phyloP scores from a whole-genome alignment of 805 yeast genomes.

The Candida tallmaniae region DNA sequence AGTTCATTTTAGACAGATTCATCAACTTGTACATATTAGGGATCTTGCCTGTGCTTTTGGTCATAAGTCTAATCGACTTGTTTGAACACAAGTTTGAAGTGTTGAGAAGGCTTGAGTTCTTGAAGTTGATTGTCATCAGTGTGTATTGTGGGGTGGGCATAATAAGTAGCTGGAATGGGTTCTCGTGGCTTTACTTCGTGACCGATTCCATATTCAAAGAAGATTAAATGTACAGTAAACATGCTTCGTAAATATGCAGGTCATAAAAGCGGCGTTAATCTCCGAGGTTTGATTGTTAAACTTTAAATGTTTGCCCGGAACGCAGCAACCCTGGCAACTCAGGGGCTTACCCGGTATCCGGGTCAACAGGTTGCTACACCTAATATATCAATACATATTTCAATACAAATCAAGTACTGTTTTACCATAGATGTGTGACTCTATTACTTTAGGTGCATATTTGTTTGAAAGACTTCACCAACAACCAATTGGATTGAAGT shows the following conservation, averaged over 20 bases:
- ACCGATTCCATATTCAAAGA: slow-evolving; percentile 53
- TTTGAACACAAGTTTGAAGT: slow-evolving; percentile 51
- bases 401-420: too few species aligned
- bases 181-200: slow-evolving; percentile 83
- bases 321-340: too few species aligned
- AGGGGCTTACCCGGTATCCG: too few species aligned
- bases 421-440: slow-evolving; percentile 17
- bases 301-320: too few species aligned
- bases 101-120: slow-evolving; percentile 61
- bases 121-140: slow-evolving; percentile 76
- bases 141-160: slow-evolving; percentile 86
- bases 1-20: slow-evolving; percentile 58
- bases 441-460: slow-evolving; percentile 68
- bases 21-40: slow-evolving; percentile 64
- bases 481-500: slow-evolving; percentile 50
- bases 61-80: slow-evolving; percentile 43
- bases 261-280: too few species aligned
- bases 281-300: too few species aligned
- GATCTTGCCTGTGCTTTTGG: slow-evolving; percentile 56
- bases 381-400: too few species aligned
- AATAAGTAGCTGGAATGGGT: slow-evolving; percentile 79
- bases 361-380: too few species aligned
- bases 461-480: slow-evolving; percentile 76
- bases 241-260: too few species aligned
- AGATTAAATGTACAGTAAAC: slow-evolving; percentile 2